Conservation (phyloP, 148 eudicot species). For the Chenopodium quinoa region DNA sequence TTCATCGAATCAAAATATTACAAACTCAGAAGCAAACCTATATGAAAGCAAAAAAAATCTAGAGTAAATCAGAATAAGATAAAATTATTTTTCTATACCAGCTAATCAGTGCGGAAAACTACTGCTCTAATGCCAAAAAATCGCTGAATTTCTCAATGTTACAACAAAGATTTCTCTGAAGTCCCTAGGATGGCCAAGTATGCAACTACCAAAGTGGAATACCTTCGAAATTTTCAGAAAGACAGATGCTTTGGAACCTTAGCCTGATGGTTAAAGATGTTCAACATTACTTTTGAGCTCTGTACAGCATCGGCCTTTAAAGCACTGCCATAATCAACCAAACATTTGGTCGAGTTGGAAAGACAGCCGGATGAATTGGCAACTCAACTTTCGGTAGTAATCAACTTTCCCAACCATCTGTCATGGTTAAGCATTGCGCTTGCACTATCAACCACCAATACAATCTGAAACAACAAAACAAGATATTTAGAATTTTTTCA, state of each 20-base stretch:
- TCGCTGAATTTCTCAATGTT: background rate
- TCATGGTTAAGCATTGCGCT: slow-evolving; percentile 85
- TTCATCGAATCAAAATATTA: background rate
- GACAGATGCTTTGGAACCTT: background rate
- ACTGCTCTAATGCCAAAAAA: slow-evolving; percentile 2
- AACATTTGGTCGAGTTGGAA: slow-evolving; percentile 1
- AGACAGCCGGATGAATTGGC: background rate
- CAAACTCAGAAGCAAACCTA: background rate
- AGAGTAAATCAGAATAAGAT: background rate
- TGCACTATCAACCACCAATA: slow-evolving; percentile 90
- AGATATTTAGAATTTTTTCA: background rate
- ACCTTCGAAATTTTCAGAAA: background rate
- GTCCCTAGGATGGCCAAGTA: background rate
- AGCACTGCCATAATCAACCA: slow-evolving; percentile 5
- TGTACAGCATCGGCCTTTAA: background rate
- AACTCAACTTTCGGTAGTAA: slow-evolving; percentile 25
- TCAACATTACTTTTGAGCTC: background rate
- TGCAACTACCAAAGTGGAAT: background rate
- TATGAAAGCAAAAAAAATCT: background rate
- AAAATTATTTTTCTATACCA: background rate
- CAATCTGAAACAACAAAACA: slow-evolving; percentile 46
- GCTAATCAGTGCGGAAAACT: background rate
- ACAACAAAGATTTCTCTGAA: slow-evolving; percentile 12
- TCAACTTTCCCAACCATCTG: slow-evolving; percentile 61
- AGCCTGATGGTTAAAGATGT: background rate